These are phyloP conservation scores for Vigna unguiculata DNA, from an alignment of 306 rosid genomes.

Conservation along the genomic window DNA sequence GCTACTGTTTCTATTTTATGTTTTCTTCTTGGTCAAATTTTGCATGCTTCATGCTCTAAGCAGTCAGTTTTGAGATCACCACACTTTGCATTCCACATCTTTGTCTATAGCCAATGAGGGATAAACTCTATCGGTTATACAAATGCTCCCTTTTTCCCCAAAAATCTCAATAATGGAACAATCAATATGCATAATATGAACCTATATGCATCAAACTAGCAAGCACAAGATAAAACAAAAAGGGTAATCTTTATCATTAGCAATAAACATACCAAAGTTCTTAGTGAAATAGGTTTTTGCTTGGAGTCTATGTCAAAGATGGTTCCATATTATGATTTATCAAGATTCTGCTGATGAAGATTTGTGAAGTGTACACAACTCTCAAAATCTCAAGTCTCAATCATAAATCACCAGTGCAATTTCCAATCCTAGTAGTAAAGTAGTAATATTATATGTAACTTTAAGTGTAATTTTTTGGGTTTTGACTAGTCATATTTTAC, in stretches of 20 bases:
- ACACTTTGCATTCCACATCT: constrained; percentile 56
- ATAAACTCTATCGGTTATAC: too few relatives aligned
- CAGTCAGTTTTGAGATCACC: constrained; percentile 49
- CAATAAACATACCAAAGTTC: constrained; percentile 63
- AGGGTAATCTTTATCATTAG: background rate
- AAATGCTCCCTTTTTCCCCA: constrained; percentile 66
- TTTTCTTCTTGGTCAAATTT: constrained; percentile 17
- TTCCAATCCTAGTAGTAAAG: too few relatives aligned
- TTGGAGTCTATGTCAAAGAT: constrained; percentile 55
- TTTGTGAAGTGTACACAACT: constrained; percentile 47
- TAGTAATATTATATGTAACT: too few relatives aligned
- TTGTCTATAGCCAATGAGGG: constrained; percentile 56
- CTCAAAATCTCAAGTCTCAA: constrained; percentile 8
- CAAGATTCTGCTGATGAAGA: constrained; percentile 66
- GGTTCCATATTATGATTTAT: constrained; percentile 66
- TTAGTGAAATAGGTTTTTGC: constrained; percentile 57
- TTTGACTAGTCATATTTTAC: too few relatives aligned
- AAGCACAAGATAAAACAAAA: background rate
- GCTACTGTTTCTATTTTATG: background rate
- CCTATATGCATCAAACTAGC: background rate
- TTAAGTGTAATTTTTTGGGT: too few relatives aligned
- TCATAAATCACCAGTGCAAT: too few relatives aligned
- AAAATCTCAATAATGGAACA: too few relatives aligned
- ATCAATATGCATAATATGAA: constrained; percentile 60
- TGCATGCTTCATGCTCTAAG: constrained; percentile 67